These are phyloP conservation scores for Trypanosoma brucei DNA, from an alignment of 208 protist species.

Conservation along the genomic window DNA sequence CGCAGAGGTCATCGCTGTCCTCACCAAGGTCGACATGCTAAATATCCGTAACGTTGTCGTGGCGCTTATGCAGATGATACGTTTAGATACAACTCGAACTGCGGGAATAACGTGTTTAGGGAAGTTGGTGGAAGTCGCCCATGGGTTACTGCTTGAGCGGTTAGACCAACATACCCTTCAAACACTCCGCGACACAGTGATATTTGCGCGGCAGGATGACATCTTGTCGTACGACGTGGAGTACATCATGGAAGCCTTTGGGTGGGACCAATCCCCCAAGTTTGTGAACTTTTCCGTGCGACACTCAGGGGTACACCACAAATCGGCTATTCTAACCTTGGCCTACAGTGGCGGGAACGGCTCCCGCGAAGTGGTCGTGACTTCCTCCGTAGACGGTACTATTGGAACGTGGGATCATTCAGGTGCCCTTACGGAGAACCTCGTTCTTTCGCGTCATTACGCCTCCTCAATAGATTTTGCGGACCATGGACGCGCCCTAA, in stretches of 20 bases:
- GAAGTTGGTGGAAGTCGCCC: conserved; percentile 78
- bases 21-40: conserved; percentile 66
- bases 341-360: conserved; percentile 46
- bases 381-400: conserved; percentile 74
- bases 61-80: conserved; percentile 67
- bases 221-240: conserved; percentile 85
- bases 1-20: conserved; percentile 69
- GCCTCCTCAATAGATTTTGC: conserved; percentile 80
- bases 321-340: conserved; percentile 64
- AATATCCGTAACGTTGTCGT: conserved; percentile 52
- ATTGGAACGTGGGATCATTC: conserved; percentile 79
- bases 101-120: conserved; percentile 82
- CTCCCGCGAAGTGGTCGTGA: conserved; percentile 71
- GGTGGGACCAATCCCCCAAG: conserved; percentile 49
- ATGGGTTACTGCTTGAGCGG: conserved; percentile 47
- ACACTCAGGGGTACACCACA: conserved; percentile 50
- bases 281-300: conserved; percentile 61
- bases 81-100: conserved; percentile 60
- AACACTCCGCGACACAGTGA: conserved; percentile 41
- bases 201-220: conserved; percentile 65
- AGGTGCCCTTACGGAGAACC: conserved; percentile 64
- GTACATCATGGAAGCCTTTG: conserved; percentile 83
- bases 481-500: conserved; percentile 60
- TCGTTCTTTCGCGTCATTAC: conserved; percentile 77
- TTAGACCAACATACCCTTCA: conserved; percentile 50